Percentiles rank a stretch among this genome's conserved stretches.
Evolutionary conservation across 495 filamentous ascomycete genomes (phyloP).

Genomic region (Neurospora sp.): DNA sequence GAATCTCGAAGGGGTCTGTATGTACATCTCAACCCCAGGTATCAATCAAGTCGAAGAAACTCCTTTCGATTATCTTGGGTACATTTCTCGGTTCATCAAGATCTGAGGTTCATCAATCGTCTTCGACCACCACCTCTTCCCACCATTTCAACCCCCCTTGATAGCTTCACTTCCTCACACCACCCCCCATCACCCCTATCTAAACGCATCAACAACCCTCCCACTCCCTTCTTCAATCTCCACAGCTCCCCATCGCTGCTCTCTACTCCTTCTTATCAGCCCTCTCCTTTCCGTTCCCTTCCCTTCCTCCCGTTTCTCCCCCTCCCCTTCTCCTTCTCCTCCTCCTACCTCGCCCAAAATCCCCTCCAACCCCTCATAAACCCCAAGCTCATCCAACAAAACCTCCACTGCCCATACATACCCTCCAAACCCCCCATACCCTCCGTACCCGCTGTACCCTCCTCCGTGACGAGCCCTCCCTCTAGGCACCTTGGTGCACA

Average conservation of each 20-base stretch:
- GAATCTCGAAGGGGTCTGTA: background rate
- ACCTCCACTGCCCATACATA: conserved; percentile 33
- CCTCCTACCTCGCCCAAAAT: background rate
- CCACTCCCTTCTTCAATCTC: conserved; percentile 20
- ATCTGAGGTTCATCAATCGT: background rate
- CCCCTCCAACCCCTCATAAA: conserved; percentile 6
- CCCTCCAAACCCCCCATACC: conserved; percentile 1
- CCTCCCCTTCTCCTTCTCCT: background rate
- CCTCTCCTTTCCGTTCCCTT: background rate
- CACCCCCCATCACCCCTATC: background rate
- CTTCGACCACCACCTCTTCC: background rate
- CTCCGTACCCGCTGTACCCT: background rate
- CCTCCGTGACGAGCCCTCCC: conserved; percentile 1
- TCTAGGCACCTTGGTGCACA: conserved; percentile 29
- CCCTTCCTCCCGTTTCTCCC: background rate
- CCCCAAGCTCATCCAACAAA: conserved; percentile 32
- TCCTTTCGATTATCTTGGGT: background rate
- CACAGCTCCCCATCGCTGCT: conserved; percentile 35
- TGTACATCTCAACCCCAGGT: background rate
- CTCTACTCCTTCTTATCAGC: conserved; percentile 17
- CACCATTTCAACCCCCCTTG: background rate
- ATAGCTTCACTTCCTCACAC: no score
- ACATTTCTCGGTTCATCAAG: background rate
- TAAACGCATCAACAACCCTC: conserved; percentile 19
- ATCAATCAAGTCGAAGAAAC: background rate